Percentiles rank a stretch among this genome's conserved stretches.
Conservation (phyloP, 306 rosid genomes). For the Alnus rubra region DNA sequence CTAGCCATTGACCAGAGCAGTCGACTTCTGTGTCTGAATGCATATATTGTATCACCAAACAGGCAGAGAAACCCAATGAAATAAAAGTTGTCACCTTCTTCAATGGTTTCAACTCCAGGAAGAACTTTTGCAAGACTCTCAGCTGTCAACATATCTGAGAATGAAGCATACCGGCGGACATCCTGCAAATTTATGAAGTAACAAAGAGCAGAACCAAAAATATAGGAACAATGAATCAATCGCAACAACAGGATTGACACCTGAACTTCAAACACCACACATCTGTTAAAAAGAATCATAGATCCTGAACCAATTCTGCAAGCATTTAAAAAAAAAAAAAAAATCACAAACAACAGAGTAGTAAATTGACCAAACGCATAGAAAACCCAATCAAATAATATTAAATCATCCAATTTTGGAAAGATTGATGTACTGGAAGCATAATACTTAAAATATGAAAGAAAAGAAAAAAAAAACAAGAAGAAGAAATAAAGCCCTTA, state of each 20-base stretch:
- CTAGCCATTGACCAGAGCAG: background rate
- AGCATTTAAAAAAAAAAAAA: background rate
- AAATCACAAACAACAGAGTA: conserved; percentile 17
- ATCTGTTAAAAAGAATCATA: conserved; percentile 54
- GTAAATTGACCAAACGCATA: conserved; percentile 14
- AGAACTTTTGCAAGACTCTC: conserved; percentile 57
- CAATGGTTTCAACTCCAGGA: conserved; percentile 63
- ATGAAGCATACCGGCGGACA: conserved; percentile 51
- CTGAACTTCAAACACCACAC: conserved; percentile 65
- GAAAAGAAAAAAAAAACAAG: no score
- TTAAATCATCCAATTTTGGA: background rate
- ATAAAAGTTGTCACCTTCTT: conserved; percentile 47
- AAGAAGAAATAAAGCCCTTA: no score
- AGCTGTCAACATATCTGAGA: conserved; percentile 55
- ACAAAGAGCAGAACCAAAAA: conserved; percentile 26
- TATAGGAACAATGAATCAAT: conserved; percentile 16
- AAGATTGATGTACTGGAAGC: background rate
- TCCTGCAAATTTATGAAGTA: conserved; percentile 42
- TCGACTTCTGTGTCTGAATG: background rate
- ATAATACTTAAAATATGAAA: background rate
- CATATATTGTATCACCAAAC: background rate
- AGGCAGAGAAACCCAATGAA: background rate
- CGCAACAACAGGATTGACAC: conserved; percentile 34
- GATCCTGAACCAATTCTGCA: conserved; percentile 60
- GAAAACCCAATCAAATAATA: conserved; percentile 15